Evolutionary conservation across 495 filamentous ascomycete species (phyloP).

Genomic region (Aspergillus sclerotiicarbonarius): DNA sequence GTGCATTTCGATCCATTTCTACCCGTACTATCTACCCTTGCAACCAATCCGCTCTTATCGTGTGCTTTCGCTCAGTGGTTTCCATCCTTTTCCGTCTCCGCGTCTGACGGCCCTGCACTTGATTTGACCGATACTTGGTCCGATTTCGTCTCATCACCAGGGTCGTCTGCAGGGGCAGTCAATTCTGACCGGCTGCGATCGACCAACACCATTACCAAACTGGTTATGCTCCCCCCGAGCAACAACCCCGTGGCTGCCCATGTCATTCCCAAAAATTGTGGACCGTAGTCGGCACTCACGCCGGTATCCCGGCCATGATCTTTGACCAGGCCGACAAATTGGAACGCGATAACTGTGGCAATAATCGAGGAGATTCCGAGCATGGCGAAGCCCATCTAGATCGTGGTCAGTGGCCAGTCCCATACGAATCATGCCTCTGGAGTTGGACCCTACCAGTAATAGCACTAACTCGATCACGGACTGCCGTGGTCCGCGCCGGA

Average conservation of each 20-base stretch:
- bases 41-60: not conserved
- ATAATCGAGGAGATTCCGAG: constrained; percentile 62
- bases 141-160: not conserved
- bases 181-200: constrained; percentile 15
- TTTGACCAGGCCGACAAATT: constrained; percentile 57
- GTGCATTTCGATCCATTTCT: not conserved
- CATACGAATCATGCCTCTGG: not conserved
- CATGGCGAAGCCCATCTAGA: constrained; percentile 45
- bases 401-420: not conserved
- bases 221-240: constrained; percentile 35
- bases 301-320: constrained; percentile 54
- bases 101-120: too few relatives aligned
- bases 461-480: constrained; percentile 28
- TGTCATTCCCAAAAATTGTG: constrained; percentile 57
- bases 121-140: not conserved
- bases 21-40: not conserved
- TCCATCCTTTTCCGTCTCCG: not conserved
- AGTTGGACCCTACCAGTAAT: constrained; percentile 30
- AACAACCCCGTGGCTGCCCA: constrained; percentile 56
- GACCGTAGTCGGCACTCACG: constrained; percentile 52
- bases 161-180: not conserved
- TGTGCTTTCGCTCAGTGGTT: not conserved
- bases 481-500: constrained; percentile 16
- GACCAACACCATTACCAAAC: constrained; percentile 29
- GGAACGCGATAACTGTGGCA: constrained; percentile 57